These are phyloP conservation scores for Pholiota molesta DNA, from an alignment of 768 basidiomycete species.

Conservation along the genomic window DNA sequence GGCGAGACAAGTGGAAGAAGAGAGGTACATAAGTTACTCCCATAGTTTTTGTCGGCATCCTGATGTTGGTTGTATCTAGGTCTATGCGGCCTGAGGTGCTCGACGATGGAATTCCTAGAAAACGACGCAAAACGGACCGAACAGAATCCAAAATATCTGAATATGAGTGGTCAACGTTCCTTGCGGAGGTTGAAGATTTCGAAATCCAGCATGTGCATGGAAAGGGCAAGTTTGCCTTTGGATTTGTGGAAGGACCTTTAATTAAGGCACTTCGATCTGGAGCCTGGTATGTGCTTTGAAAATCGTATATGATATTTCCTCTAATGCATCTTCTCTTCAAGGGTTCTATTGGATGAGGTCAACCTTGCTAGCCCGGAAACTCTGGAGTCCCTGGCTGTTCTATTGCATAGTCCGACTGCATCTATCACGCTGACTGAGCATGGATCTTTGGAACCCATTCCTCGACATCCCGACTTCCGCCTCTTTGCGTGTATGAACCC, in stretches of 20 bases:
- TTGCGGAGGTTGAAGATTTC: conserved; percentile 73
- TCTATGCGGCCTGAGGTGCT: conserved; percentile 11
- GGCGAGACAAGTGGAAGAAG: conserved; percentile 29
- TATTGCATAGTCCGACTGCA: conserved; percentile 82
- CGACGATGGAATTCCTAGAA: conserved; percentile 55
- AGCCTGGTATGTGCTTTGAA: conserved; percentile 69
- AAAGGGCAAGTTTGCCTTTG: conserved; percentile 89
- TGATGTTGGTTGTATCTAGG: conserved; percentile 10
- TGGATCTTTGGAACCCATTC: conserved; percentile 86
- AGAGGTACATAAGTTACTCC: conserved; percentile 20
- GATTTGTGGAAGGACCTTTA: conserved; percentile 95
- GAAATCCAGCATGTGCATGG: conserved; percentile 88
- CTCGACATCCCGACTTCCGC: conserved; percentile 93
- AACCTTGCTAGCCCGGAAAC: conserved; percentile 95
- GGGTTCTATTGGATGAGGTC: conserved; percentile 95
- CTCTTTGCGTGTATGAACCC: conserved; percentile 99
- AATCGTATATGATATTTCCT: conserved; percentile 1
- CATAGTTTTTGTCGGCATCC: not conserved
- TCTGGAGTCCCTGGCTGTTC: conserved; percentile 86
- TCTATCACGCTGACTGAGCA: conserved; percentile 94
- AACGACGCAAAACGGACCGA: conserved; percentile 67
- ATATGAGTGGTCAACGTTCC: conserved; percentile 68
- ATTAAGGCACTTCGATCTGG: conserved; percentile 86
- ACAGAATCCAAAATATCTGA: conserved; percentile 44
- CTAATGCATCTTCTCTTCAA: conserved; percentile 30